Evolutionary conservation across 2,329 filamentous ascomycete genomes (phyloP).

Genomic region (Zelopaecilomyces penicillatus): DNA sequence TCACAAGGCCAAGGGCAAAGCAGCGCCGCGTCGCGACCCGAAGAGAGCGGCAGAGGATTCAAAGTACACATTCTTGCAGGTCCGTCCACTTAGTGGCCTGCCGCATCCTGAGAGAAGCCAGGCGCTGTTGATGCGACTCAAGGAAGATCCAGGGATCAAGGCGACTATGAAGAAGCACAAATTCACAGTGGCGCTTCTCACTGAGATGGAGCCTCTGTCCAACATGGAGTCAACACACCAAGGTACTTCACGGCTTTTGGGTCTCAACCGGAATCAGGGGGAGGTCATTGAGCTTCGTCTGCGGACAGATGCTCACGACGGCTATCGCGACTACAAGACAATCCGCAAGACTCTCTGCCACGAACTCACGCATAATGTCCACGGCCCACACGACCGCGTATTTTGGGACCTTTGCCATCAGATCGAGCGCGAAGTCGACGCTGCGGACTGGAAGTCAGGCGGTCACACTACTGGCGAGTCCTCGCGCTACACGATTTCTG

Average conservation of each 20-base stretch:
- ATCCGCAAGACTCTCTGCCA: constrained; percentile 91
- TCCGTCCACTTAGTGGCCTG: constrained; percentile 69
- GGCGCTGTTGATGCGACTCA: constrained; percentile 65
- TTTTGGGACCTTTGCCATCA: constrained; percentile 86
- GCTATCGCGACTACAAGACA: constrained; percentile 85
- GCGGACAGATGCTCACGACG: constrained; percentile 89
- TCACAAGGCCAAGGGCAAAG: constrained; percentile 20
- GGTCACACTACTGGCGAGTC: constrained; percentile 59
- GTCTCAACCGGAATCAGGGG: constrained; percentile 78
- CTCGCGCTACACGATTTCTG: constrained; percentile 49
- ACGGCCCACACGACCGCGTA: constrained; percentile 69
- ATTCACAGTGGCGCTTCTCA: constrained; percentile 77
- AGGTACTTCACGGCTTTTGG: constrained; percentile 65
- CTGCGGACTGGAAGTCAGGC: constrained; percentile 66
- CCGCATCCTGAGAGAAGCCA: constrained; percentile 65
- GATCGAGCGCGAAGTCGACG: constrained; percentile 81
- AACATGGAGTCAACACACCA: constrained; percentile 68
- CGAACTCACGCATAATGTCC: constrained; percentile 89
- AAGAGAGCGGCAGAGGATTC: constrained; percentile 38
- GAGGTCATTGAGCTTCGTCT: constrained; percentile 86
- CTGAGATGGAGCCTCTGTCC: constrained; percentile 86
- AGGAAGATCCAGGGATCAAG: constrained; percentile 77
- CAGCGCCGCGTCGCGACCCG: constrained; percentile 6
- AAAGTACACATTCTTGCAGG: constrained; percentile 71
- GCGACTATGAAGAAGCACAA: constrained; percentile 74